Base-by-base conservation (phyloP, 306 rosid species). In the Rosa lucieae region DNA sequence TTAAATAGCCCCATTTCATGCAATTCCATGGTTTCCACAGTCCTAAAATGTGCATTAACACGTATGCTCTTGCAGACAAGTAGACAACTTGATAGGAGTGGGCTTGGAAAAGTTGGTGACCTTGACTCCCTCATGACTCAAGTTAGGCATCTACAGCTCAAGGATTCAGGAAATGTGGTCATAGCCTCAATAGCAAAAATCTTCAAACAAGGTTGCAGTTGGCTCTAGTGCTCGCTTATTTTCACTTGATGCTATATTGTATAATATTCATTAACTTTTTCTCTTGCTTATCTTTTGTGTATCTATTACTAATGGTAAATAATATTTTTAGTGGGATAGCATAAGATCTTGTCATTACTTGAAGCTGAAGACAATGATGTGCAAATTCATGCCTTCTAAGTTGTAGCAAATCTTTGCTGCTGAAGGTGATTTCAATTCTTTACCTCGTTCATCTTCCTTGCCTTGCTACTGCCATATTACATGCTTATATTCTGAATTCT, bases 321-420 rank as follows among this genome's bases (percentile, higher is more conserved):
- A 48, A 65, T 89, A 58, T 78, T 47, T 39, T 48, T 85, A 96
- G 99, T 96, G 90, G 99, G 99, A 85, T 90, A 93, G 91, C 98
- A 96, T 72, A 93, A 90, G 89, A 96, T 96, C 82, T 86, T 96
- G 86, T 96, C 99, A 58, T 89, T 96, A 88, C 97, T 96, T 80
- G 99, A 93, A 90, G 90, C 99, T 4, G 98, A 91, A 79, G 99
- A 96, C 85, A 88, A 91, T 59, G 99, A 91, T 82, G 98, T 96
- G 72, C 88, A 93, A 77, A 88, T 96, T 69, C 98, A 96, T 79
- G 99, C 99, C 83, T 97, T 96, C 83, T 91, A 96, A 93, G 99
- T 93, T 39, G 99, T 96, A 46, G 99, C 98, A 80, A 96, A 96
- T 91, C 94, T 96, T 96, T 72, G 99, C 99, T 56, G 99, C 99